These are phyloP conservation scores for Carex pumila DNA, from an alignment of 176 grass and related monocot genomes.

Conservation along the genomic window DNA sequence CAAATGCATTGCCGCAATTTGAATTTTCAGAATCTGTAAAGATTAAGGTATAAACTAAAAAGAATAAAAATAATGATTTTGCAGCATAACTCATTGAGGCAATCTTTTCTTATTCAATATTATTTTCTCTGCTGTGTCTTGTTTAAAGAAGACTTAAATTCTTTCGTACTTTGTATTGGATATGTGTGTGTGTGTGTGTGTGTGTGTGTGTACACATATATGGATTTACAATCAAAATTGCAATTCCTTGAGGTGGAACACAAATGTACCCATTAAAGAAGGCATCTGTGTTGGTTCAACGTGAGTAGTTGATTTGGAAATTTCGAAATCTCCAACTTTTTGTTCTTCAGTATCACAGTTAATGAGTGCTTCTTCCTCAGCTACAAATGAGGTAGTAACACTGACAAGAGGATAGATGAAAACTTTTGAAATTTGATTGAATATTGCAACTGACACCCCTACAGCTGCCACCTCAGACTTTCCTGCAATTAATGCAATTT, in stretches of 20 bases:
- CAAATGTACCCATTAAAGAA: conserved; percentile 28
- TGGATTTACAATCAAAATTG: not conserved
- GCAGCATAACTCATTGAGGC: not conserved
- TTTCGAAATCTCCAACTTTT: conserved; percentile 54
- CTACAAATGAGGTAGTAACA: conserved; percentile 92
- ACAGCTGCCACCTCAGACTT: conserved; percentile 80
- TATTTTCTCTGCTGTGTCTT: not conserved
- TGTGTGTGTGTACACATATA: no score
- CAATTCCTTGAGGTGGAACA: not conserved
- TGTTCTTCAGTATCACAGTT: conserved; percentile 39
- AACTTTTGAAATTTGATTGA: conserved; percentile 95
- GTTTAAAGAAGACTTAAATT: not conserved
- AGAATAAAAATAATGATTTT: not conserved
- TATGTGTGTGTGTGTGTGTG: no score
- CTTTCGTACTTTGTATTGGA: not conserved
- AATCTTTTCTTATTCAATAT: not conserved
- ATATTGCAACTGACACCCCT: conserved; percentile 92
- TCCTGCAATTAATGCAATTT: conserved; percentile 28
- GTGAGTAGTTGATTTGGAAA: conserved; percentile 14
- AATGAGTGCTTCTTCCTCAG: conserved; percentile 97
- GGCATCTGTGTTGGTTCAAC: not conserved
- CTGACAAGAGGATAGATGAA: conserved; percentile 96
- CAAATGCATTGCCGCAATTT: conserved; percentile 27
- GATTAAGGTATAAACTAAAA: not conserved
- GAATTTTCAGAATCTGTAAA: conserved; percentile 45